phyloP scores from a whole-genome alignment of 331 rosid species.

The Erythrophleum ivorense region DNA sequence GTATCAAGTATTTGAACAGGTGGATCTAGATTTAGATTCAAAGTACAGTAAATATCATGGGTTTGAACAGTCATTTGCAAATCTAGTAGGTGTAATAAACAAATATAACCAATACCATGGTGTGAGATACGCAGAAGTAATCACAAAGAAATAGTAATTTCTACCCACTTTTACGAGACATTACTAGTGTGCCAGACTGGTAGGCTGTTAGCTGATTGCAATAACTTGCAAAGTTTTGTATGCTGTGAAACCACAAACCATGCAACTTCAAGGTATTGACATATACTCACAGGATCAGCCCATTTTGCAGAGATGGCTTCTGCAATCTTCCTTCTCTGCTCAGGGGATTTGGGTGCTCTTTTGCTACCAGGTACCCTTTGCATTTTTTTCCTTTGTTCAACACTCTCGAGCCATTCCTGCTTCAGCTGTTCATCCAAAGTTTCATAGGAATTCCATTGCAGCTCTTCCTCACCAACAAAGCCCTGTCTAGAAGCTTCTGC shows the following conservation, averaged over 20 bases:
- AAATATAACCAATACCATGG: not conserved
- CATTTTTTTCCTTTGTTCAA: constrained; percentile 64
- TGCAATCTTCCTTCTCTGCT: constrained; percentile 89
- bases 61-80: not conserved
- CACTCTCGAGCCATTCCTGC: constrained; percentile 68
- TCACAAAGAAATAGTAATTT: constrained; percentile 23
- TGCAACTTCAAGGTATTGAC: constrained; percentile 36
- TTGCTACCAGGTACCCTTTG: constrained; percentile 56
- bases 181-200: constrained; percentile 10
- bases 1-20: not conserved
- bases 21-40: not conserved
- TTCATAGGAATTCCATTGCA: constrained; percentile 87
- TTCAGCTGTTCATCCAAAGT: constrained; percentile 59
- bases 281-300: constrained; percentile 83
- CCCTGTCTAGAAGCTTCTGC: constrained; percentile 87
- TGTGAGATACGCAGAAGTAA: not conserved
- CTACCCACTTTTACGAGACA: constrained; percentile 10
- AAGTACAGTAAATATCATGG: not conserved
- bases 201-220: constrained; percentile 10
- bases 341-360: constrained; percentile 87
- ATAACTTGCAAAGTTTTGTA: constrained; percentile 21
- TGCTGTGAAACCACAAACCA: constrained; percentile 26
- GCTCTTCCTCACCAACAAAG: constrained; percentile 71
- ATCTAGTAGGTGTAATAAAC: not conserved
- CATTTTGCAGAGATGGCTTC: constrained; percentile 93